Evolutionary conservation across 176 grass and related monocot genomes (phyloP).

Genomic region (Carex scoparia): DNA sequence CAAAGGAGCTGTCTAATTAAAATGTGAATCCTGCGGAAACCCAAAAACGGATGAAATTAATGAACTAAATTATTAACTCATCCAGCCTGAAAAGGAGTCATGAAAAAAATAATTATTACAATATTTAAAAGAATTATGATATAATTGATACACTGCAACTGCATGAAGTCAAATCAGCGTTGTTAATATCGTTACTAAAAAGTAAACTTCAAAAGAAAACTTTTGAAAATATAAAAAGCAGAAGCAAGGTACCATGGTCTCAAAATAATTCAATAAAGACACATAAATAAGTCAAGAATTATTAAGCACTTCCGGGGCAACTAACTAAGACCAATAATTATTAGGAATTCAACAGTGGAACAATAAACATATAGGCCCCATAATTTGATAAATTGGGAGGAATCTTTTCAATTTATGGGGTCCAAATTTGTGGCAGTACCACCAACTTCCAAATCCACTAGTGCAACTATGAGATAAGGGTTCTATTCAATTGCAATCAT

Average conservation of each 20-base stretch:
- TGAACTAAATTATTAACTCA: too few relatives aligned
- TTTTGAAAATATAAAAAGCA: neutral
- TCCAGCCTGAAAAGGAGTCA: too few relatives aligned
- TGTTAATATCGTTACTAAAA: neutral
- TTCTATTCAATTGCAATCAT: constrained; percentile 22
- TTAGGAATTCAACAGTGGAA: neutral
- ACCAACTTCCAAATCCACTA: constrained; percentile 5
- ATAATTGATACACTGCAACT: too few relatives aligned
- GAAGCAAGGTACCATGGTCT: neutral
- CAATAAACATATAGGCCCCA: neutral
- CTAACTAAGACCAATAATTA: neutral
- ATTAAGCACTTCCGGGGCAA: neutral
- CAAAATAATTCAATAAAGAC: neutral
- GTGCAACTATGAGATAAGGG: constrained; percentile 2
- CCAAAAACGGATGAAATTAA: neutral
- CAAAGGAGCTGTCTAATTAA: neutral
- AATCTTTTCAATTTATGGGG: constrained; percentile 26
- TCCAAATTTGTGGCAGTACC: constrained; percentile 9
- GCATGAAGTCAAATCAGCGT: too few relatives aligned
- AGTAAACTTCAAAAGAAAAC: neutral
- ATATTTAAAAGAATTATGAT: too few relatives aligned
- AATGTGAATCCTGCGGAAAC: neutral
- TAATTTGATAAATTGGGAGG: neutral
- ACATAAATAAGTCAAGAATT: neutral
- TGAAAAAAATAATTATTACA: too few relatives aligned